These are phyloP conservation scores for Pelargonium fulgidum DNA, from an alignment of 441 rosid genomes.

Conservation along the genomic window DNA sequence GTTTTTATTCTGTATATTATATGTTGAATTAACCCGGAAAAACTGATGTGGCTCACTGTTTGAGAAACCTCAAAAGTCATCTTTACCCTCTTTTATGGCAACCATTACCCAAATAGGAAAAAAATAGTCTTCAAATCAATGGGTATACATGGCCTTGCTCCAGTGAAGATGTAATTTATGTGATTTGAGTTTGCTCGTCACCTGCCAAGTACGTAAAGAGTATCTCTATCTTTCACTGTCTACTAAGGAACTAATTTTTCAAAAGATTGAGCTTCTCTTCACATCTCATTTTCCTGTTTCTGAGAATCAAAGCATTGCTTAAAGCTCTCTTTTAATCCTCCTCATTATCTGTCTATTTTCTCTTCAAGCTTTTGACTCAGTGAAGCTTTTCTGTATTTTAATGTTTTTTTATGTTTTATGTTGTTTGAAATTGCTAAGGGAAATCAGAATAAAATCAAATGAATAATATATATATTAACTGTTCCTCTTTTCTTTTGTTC, in stretches of 20 bases:
- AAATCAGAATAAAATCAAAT: background rate
- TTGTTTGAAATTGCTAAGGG: background rate
- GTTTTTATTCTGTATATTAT: background rate
- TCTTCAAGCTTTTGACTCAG: background rate
- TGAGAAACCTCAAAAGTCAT: background rate
- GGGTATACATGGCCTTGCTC: background rate
- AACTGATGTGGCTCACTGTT: background rate
- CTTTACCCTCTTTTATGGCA: background rate
- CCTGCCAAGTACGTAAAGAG: background rate
- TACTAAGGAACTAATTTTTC: background rate
- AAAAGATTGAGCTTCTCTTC: background rate
- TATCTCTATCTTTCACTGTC: background rate
- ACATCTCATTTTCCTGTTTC: background rate
- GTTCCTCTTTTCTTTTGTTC: background rate
- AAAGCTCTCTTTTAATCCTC: background rate
- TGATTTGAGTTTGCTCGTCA: background rate
- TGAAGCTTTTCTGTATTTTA: conserved; percentile 4
- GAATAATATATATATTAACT: background rate
- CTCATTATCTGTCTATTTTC: background rate
- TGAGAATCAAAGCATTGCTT: background rate
- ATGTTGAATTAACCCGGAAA: background rate
- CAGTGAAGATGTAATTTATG: conserved; percentile 4
- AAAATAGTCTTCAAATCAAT: background rate
- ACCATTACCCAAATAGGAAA: background rate
- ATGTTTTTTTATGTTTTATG: background rate